Base-by-base conservation (phyloP, 768 basidiomycete genomes). In the Butyriboletus loyo region DNA sequence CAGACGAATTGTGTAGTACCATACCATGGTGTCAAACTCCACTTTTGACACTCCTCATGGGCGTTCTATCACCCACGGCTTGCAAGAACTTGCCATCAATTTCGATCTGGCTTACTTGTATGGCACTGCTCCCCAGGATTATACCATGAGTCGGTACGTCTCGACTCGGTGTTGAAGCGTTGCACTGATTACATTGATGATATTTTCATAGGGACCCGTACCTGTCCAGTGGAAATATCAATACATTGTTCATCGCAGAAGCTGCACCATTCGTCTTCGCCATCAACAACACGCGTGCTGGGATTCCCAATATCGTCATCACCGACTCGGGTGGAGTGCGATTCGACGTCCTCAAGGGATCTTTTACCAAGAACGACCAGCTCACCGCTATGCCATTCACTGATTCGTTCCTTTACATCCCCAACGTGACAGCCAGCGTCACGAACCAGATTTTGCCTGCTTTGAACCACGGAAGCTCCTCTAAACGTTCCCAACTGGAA, bases 281-380 rank as follows among this genome's bases (percentile, higher is more conserved):
- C 5, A 68, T 82, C 62, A 85, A 87, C 72, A 87, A 87, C 67
- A 72, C 81, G 3, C 81, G 86, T 24, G 76, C 79, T 5, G 65
- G 65, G 2, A 77, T 80, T 43, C 83, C 86, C 30, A 83, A 77
- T 56, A 72, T 89, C 57, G 79, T 87, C 65, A 80, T 89, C 51
- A 71, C 75, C 46, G 85, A 87, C 68, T 79, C 85, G 2, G 86
- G 80, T 13, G 80, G 76, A 11, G 73, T 82, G 60, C 81, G 88
- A 44, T 89, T 84, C 69, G 79, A 87, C 58, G 66, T 90, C 45
- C 83, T 82, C 62, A 60, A 75, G 1, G 89, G 90, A 2, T 61
- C 81, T 3, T 92, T 93, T 72, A 86, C 85, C 27, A 83, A 83
- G 66, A 88, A 92, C 64, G 89, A 93, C 66, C 84, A 90, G 59